Evolutionary conservation across 2,329 filamentous ascomycete species (phyloP).

Genomic region (Alternaria sp.): DNA sequence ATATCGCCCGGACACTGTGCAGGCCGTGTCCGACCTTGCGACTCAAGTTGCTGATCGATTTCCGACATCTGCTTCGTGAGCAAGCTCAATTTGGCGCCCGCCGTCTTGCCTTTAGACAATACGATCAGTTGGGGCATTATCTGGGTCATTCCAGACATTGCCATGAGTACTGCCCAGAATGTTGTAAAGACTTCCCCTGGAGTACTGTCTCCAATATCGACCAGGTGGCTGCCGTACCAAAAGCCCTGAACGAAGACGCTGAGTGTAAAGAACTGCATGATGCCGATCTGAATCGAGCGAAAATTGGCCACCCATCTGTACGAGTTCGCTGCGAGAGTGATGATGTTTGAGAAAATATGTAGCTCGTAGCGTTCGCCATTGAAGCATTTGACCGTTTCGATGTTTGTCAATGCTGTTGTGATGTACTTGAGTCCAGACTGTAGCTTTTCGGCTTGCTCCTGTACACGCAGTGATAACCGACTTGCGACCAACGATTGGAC

Average conservation of each 20-base stretch:
- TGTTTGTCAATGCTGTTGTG: slow-evolving; percentile 73
- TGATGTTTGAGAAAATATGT: slow-evolving; percentile 67
- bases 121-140: slow-evolving; percentile 80
- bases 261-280: slow-evolving; percentile 76
- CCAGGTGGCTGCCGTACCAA: slow-evolving; percentile 81
- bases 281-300: slow-evolving; percentile 75
- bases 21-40: slow-evolving; percentile 32
- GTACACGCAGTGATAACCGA: slow-evolving; percentile 71
- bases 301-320: slow-evolving; percentile 74
- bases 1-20: slow-evolving; percentile 70
- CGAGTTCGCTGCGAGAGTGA: slow-evolving; percentile 66
- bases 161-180: slow-evolving; percentile 82
- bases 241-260: slow-evolving; percentile 88
- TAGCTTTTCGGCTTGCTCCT: slow-evolving; percentile 72
- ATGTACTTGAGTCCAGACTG: slow-evolving; percentile 75
- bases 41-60: slow-evolving; percentile 23
- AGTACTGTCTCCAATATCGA: slow-evolving; percentile 64
- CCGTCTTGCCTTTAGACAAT: slow-evolving; percentile 79
- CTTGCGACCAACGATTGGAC: slow-evolving; percentile 68
- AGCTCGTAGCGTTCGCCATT: slow-evolving; percentile 77
- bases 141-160: slow-evolving; percentile 76
- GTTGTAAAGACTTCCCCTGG: slow-evolving; percentile 79
- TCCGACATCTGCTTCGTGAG: slow-evolving; percentile 51
- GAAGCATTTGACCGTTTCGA: slow-evolving; percentile 87
- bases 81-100: slow-evolving; percentile 68